These are phyloP conservation scores for Marasmius sp. DNA, from an alignment of 1,284 basidiomycete species.

Conservation along the genomic window DNA sequence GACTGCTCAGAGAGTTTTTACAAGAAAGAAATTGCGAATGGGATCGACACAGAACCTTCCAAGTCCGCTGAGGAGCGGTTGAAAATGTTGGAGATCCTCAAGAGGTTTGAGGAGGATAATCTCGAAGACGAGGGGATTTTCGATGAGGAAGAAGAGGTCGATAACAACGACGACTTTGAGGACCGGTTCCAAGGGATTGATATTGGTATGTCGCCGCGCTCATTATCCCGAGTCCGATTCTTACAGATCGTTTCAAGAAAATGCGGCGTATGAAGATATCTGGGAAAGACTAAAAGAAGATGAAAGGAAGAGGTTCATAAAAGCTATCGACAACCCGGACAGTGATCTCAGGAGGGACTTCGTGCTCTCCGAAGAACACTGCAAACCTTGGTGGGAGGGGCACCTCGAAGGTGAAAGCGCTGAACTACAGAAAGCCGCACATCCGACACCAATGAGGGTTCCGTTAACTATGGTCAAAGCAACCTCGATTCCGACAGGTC, in stretches of 20 bases:
- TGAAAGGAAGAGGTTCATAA: conserved; percentile 60
- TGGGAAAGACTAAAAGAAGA: conserved; percentile 59
- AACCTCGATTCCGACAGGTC: conserved; percentile 29
- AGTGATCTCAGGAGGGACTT: conserved; percentile 58
- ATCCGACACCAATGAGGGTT: neutral
- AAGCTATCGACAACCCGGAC: conserved; percentile 55
- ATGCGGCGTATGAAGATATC: conserved; percentile 55
- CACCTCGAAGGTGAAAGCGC: neutral
- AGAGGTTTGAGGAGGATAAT: conserved; percentile 66
- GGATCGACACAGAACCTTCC: conserved; percentile 54
- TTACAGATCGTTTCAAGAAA: conserved; percentile 36
- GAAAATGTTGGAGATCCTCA: conserved; percentile 68
- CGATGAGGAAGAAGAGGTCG: conserved; percentile 34
- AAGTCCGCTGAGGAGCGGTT: conserved; percentile 53
- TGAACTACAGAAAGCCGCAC: neutral
- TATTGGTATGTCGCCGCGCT: conserved; percentile 47
- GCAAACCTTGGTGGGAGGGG: conserved; percentile 13
- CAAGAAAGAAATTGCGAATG: conserved; percentile 62
- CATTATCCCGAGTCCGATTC: neutral
- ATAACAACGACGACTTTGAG: conserved; percentile 46
- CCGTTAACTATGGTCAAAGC: conserved; percentile 40
- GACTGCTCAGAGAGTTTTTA: conserved; percentile 50
- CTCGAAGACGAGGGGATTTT: conserved; percentile 34
- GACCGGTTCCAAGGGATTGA: conserved; percentile 55
- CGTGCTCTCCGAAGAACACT: conserved; percentile 57